Base-by-base conservation (phyloP, 1,284 basidiomycete species). In the Entoloma clypeatum region DNA sequence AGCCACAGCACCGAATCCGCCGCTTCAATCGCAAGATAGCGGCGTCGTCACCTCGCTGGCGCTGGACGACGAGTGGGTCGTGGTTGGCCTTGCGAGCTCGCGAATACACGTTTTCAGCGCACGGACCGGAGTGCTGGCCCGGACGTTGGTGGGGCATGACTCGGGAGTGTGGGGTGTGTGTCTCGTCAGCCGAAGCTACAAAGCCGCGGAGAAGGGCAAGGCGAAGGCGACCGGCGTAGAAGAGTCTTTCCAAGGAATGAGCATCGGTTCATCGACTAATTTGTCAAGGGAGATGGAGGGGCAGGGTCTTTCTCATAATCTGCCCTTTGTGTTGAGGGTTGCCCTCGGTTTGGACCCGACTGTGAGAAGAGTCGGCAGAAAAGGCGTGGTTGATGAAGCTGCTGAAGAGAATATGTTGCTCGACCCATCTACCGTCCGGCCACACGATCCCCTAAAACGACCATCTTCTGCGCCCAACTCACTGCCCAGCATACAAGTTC, bases 141-240 rank as follows among this genome's bases (percentile, higher is more conserved):
- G 84, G 32, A 91, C 88, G 0, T 75, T 99, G 3, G 70, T 80
- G 1, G 95, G 93, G 0, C 94, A 97, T 63, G 82, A 86, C 13
- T 71, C 76, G 7, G 95, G 95, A 7, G 93, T 98, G 1, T 98
- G 95, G 95, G 86, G 89, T 10, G 77, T 98, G 7, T 81, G 85
- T 36, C 72, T 98, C 25, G 80, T 85, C 39, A 72, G 70, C 29
- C 65, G 60, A 13, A 70, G 70, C 7, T 28, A 36, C 2, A 29
- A 36, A n/a, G 25, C 40, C 6, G 21, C 25, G 21, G 28, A 24
- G 35, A 30, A 30, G 30, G 19, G 18, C n/a, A 27, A 37, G 18
- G 36, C 43, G 9, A 26, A 31, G 0, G 39, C 26, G 5, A 13
- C 16, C 30, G 19, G 36, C 10, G 36, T 28, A 5, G 26, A 44